Percentiles rank a stretch among this genome's conserved stretches.
phyloP scores from a whole-genome alignment of 2,329 filamentous ascomycete species.

The Sporothrix euskadiensis region DNA sequence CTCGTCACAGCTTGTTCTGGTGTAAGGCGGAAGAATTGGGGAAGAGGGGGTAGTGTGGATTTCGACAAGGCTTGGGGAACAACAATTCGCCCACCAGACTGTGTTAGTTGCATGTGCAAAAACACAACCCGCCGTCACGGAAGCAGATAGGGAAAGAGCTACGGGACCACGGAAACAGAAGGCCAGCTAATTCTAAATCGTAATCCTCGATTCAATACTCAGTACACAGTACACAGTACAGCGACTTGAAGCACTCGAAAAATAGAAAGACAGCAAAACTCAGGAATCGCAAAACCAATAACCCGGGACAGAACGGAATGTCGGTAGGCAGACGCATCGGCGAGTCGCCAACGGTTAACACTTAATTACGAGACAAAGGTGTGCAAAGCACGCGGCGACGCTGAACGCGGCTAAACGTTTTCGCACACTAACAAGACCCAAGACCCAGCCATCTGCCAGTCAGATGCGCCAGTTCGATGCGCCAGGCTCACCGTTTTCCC shows the following conservation, averaged over 20 bases:
- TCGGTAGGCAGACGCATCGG: neutral
- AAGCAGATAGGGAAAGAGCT: neutral
- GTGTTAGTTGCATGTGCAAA: neutral
- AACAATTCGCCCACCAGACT: slow-evolving; percentile 21
- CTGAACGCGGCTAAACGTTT: slow-evolving; percentile 5
- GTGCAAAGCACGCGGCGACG: neutral
- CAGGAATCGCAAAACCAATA: neutral
- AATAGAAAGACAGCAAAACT: neutral
- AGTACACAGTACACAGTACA: neutral
- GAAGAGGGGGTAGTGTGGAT: neutral
- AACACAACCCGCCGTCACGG: neutral
- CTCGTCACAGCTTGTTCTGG: neutral
- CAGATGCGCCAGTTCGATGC: neutral
- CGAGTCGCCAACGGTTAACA: neutral
- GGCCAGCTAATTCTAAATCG: too few species aligned
- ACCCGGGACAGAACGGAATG: slow-evolving; percentile 22
- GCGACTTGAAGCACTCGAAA: neutral
- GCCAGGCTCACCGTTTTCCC: neutral
- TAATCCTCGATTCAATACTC: too few species aligned
- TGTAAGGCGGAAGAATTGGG: slow-evolving; percentile 22
- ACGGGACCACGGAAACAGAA: neutral
- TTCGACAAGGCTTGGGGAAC: slow-evolving; percentile 13
- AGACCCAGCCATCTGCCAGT: neutral
- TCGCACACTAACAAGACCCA: slow-evolving; percentile 10
- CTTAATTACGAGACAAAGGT: neutral